Percentiles rank a stretch among this genome's conserved stretches.
These are phyloP conservation scores for Zygosaccharomyces sapae DNA, from an alignment of 1,139 yeast genomes.

Conservation along the genomic window DNA sequence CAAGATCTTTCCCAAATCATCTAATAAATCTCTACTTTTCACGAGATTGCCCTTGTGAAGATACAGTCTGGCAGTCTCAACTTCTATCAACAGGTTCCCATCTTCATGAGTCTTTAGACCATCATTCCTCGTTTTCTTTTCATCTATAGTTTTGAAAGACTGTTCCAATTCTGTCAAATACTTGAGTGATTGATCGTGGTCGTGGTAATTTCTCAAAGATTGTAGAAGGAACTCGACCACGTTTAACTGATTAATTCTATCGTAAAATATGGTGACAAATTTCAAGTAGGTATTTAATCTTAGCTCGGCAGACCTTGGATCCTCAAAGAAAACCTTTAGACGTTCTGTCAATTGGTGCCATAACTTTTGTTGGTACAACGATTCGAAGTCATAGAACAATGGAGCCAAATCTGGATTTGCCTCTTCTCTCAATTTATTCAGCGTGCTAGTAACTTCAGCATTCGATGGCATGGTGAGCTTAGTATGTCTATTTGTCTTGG, in stretches of 20 bases:
- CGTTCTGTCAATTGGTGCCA: conserved; percentile 76
- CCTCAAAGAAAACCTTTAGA: conserved; percentile 57
- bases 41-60: conserved; percentile 54
- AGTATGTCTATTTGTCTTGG: not conserved
- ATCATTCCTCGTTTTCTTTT: conserved; percentile 35
- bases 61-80: conserved; percentile 74
- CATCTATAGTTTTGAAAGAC: conserved; percentile 41
- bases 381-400: conserved; percentile 73
- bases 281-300: conserved; percentile 66
- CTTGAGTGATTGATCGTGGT: conserved; percentile 50
- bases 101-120: conserved; percentile 36
- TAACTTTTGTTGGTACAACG: conserved; percentile 76
- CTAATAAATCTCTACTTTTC: conserved; percentile 68
- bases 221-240: conserved; percentile 70
- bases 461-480: conserved; percentile 10
- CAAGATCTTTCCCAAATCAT: conserved; percentile 53
- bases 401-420: conserved; percentile 59
- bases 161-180: conserved; percentile 51
- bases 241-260: conserved; percentile 73
- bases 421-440: conserved; percentile 67
- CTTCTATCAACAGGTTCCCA: conserved; percentile 57
- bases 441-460: conserved; percentile 45
- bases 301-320: conserved; percentile 48
- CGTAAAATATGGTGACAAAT: conserved; percentile 63
- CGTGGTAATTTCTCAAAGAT: conserved; percentile 47